Evolutionary conservation across 2,329 filamentous ascomycete genomes (phyloP), one percentile per base, ranked within the genome.

Genomic region (Aspergillus pseudoglaucus): DNA sequence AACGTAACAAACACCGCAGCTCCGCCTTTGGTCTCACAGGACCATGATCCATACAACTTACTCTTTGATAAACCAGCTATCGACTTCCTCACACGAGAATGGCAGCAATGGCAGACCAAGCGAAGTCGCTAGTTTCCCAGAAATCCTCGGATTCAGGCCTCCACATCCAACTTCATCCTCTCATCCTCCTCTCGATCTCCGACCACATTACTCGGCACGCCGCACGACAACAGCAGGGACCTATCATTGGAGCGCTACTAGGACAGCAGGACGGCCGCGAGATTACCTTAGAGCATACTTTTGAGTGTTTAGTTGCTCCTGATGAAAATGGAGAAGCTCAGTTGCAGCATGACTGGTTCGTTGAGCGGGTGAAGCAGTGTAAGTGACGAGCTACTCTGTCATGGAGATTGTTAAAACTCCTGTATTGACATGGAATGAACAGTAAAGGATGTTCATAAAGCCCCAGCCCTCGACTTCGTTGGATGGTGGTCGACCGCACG

Each of bases 191-290:
- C 71, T 94, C 87, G 55, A 93, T 98, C 61, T 95, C 91, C 58
- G 93, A 98, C 70, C 94, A 95, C 68, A 90, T 97, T 67, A 95
- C 91, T 49, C 83, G 93, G 51, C 90, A 95, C 68, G 88, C 85
- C 1, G 78, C 95, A 48, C 83, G 93, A 50, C 75, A 82, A 45
- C 84, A 90, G 59, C 67, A 75, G 15, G 87, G 87, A 0, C 89
- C 90, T 14, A 79, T 96, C 15, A 80, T 91, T 3, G 93, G 93
- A 48, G 90, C 86, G 45, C 77, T 98, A n/a, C 72, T 98, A 5
- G 93, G 93, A 14, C 88, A 93, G 63, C 90, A 96, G 59, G 87
- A 89, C 74, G 91, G 91, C 17, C 85, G 89, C 48, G 84, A 91
- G 61, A 85, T 96, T 59, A 95, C 88, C 8, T 84, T 96, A 56